These are phyloP conservation scores for Hamigera avellanea DNA, from an alignment of 495 filamentous ascomycete species.

Conservation along the genomic window DNA sequence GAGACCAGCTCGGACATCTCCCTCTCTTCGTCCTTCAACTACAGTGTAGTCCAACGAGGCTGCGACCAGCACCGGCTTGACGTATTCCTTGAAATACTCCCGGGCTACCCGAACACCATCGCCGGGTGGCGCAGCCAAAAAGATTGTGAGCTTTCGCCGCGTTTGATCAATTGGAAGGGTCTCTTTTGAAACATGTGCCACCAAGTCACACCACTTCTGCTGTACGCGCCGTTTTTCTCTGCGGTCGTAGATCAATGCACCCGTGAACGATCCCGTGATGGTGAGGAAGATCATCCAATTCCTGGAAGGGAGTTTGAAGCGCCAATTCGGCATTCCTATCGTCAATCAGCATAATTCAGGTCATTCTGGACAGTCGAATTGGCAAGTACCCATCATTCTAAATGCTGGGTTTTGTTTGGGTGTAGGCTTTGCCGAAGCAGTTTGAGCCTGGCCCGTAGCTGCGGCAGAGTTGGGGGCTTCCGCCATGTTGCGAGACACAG, in stretches of 20 bases:
- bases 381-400: constrained; percentile 55
- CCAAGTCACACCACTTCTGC: constrained; percentile 74
- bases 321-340: constrained; percentile 60
- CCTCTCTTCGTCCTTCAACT: constrained; percentile 78
- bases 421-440: constrained; percentile 21
- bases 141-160: constrained; percentile 78
- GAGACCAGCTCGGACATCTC: constrained; percentile 70
- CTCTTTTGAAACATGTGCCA: constrained; percentile 77
- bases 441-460: constrained; percentile 16
- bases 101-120: constrained; percentile 72
- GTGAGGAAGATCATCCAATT: constrained; percentile 96
- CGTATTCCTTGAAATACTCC: constrained; percentile 90
- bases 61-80: constrained; percentile 85
- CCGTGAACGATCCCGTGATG: constrained; percentile 63
- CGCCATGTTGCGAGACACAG: no score
- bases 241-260: constrained; percentile 77
- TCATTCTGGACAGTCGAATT: background rate
- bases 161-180: constrained; percentile 56
- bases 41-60: constrained; percentile 92
- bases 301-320: constrained; percentile 79
- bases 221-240: constrained; percentile 73
- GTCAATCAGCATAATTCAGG: background rate
- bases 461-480: constrained; percentile 25
- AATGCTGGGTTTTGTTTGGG: constrained; percentile 54
- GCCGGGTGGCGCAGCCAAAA: constrained; percentile 71